Evolutionary conservation across 768 basidiomycete species (phyloP).

Genomic region (Dictyophora rubrovolvata): DNA sequence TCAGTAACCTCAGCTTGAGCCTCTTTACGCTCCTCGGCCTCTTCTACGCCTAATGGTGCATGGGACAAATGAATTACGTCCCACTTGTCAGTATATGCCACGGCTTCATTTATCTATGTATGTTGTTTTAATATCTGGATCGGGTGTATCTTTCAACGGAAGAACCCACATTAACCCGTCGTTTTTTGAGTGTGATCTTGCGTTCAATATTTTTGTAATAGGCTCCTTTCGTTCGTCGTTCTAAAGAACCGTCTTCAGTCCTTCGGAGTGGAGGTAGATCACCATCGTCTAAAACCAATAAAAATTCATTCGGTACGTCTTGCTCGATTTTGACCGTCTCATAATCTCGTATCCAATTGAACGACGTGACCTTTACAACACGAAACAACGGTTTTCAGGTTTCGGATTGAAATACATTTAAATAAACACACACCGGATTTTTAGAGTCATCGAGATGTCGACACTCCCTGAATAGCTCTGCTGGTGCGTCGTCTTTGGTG

Average conservation of each 20-base stretch:
- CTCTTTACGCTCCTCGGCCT: conserved; percentile 70
- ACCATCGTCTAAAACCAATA: conserved; percentile 64
- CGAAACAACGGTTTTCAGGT: neutral
- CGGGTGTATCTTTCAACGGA: neutral
- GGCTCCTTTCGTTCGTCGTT: conserved; percentile 47
- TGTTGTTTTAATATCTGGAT: conserved; percentile 1
- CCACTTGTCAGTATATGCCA: conserved; percentile 69
- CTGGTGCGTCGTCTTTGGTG: conserved; percentile 64
- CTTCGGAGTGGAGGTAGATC: conserved; percentile 24
- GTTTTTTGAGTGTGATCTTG: conserved; percentile 82
- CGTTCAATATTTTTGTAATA: conserved; percentile 86
- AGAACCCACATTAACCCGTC: conserved; percentile 58
- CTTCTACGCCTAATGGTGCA: conserved; percentile 59
- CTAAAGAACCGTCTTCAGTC: conserved; percentile 19
- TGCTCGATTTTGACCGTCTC: conserved; percentile 82
- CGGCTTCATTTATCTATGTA: conserved; percentile 45
- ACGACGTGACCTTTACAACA: conserved; percentile 46
- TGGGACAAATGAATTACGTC: conserved; percentile 67
- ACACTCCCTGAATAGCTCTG: conserved; percentile 51
- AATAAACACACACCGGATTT: conserved; percentile 31
- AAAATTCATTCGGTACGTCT: conserved; percentile 76
- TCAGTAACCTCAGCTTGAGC: conserved; percentile 69
- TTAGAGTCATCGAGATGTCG: conserved; percentile 27
- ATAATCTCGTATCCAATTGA: conserved; percentile 74
- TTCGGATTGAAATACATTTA: neutral